Evolutionary conservation across 495 filamentous ascomycete genomes (phyloP).

Genomic region (Darksidea phi): DNA sequence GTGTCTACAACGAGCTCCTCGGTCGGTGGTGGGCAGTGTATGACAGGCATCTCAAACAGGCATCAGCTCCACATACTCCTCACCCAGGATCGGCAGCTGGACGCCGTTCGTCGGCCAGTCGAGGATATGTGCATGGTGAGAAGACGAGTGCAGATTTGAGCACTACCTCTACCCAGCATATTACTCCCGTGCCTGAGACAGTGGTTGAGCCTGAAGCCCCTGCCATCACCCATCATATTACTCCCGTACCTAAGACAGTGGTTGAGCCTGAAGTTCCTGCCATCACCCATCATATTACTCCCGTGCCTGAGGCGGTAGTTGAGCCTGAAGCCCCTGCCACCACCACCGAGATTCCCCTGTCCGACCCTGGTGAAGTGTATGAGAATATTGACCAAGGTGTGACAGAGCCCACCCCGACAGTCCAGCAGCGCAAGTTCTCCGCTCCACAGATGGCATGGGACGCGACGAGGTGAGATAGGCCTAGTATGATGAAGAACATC

Average conservation of each 20-base stretch:
- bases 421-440: slow-evolving; percentile 48
- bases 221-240: slow-evolving; percentile 25
- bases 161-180: slow-evolving; percentile 30
- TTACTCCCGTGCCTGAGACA: slow-evolving; percentile 12
- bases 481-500: not conserved
- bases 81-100: slow-evolving; percentile 13
- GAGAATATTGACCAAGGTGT: slow-evolving; percentile 46
- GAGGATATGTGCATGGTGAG: slow-evolving; percentile 46
- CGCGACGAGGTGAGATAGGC: slow-evolving; percentile 54
- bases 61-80: not conserved
- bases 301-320: slow-evolving; percentile 8
- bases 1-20: slow-evolving; percentile 75
- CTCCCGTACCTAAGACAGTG: slow-evolving; percentile 9
- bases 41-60: slow-evolving; percentile 70
- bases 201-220: slow-evolving; percentile 24
- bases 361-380: slow-evolving; percentile 40
- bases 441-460: slow-evolving; percentile 65
- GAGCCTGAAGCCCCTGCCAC: slow-evolving; percentile 28
- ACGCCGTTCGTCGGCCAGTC: slow-evolving; percentile 37
- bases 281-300: slow-evolving; percentile 17
- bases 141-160: slow-evolving; percentile 34
- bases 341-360: slow-evolving; percentile 43
- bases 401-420: slow-evolving; percentile 44
- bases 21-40: slow-evolving; percentile 90
- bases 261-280: slow-evolving; percentile 33